A percentile compares a stretch with the other conserved stretches of the same genome.
These are phyloP conservation scores for Brachypodium distachyon DNA, from an alignment of 202 grass and related monocot genomes.

Conservation along the genomic window DNA sequence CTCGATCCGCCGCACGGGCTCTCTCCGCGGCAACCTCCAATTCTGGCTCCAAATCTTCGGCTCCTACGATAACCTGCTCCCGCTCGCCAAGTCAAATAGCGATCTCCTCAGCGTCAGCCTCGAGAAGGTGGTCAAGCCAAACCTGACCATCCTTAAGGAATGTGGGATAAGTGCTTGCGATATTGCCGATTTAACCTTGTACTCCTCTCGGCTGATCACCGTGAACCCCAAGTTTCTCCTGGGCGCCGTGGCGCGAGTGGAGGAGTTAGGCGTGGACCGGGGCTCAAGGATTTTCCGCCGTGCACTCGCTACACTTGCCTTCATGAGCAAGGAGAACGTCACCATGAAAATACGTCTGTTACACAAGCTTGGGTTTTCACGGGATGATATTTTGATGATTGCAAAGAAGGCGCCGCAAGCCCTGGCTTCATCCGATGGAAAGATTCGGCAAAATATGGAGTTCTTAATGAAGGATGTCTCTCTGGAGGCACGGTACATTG, in stretches of 20 bases:
- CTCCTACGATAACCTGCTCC: slow-evolving; percentile 6
- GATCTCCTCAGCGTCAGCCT: background rate
- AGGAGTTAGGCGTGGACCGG: slow-evolving; percentile 3
- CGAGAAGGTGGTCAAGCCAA: slow-evolving; percentile 31
- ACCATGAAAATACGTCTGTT: background rate
- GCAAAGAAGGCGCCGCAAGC: background rate
- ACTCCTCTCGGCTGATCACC: slow-evolving; percentile 11
- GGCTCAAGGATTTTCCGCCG: slow-evolving; percentile 1
- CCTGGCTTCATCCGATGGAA: background rate
- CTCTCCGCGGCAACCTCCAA: background rate
- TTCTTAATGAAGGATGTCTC: slow-evolving; percentile 21
- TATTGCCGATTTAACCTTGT: background rate
- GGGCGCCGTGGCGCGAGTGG: slow-evolving; percentile 3
- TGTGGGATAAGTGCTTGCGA: slow-evolving; percentile 24
- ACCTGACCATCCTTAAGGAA: slow-evolving; percentile 24
- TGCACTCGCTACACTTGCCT: background rate
- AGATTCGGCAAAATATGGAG: background rate
- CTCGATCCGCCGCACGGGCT: background rate
- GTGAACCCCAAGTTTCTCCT: slow-evolving; percentile 3
- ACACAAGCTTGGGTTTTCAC: slow-evolving; percentile 7
- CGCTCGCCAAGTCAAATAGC: background rate
- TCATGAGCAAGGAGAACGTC: background rate
- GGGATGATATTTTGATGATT: background rate
- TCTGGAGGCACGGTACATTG: slow-evolving; percentile 10
- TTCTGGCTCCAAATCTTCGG: slow-evolving; percentile 18